These are phyloP conservation scores for Protomyces macrosporus DNA, from an alignment of 1,139 yeast genomes.

Conservation along the genomic window DNA sequence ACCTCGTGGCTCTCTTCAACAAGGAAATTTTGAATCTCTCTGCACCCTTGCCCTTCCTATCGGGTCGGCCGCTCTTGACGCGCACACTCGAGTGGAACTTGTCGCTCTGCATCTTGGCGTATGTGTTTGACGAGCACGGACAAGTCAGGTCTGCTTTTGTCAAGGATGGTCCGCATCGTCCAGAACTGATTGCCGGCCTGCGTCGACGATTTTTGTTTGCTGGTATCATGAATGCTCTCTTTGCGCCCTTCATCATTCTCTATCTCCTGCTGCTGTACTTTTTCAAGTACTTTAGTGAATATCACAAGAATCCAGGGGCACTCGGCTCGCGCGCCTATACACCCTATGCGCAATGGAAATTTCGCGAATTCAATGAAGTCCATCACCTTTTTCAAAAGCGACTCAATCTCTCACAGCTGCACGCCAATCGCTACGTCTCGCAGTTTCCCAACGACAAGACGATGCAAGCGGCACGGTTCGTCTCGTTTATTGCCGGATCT, in stretches of 20 bases:
- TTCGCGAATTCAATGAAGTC: constrained; percentile 87
- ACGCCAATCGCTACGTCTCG: constrained; percentile 76
- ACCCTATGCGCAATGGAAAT: constrained; percentile 91
- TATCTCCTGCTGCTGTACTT: constrained; percentile 80
- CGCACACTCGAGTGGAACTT: constrained; percentile 92
- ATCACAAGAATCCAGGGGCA: constrained; percentile 79
- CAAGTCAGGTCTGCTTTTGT: constrained; percentile 71
- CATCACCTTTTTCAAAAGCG: constrained; percentile 81
- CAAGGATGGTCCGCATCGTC: constrained; percentile 57
- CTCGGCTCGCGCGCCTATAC: constrained; percentile 85
- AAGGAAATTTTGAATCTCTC: constrained; percentile 66
- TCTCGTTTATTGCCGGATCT: constrained; percentile 80
- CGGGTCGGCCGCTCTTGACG: constrained; percentile 48
- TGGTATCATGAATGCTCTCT: constrained; percentile 70
- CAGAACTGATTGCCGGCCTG: constrained; percentile 57
- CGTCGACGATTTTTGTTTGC: constrained; percentile 77
- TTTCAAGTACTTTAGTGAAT: constrained; percentile 86
- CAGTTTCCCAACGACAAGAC: constrained; percentile 88
- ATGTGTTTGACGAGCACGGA: constrained; percentile 75
- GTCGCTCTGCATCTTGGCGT: constrained; percentile 80
- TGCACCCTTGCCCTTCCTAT: constrained; percentile 48
- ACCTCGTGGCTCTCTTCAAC: constrained; percentile 81
- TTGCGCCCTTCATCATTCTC: constrained; percentile 79
- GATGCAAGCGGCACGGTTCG: constrained; percentile 51
- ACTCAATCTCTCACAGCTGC: constrained; percentile 65